These are phyloP conservation scores for Zygotorulaspora sp. DNA, from an alignment of 805 yeast species.

Conservation along the genomic window DNA sequence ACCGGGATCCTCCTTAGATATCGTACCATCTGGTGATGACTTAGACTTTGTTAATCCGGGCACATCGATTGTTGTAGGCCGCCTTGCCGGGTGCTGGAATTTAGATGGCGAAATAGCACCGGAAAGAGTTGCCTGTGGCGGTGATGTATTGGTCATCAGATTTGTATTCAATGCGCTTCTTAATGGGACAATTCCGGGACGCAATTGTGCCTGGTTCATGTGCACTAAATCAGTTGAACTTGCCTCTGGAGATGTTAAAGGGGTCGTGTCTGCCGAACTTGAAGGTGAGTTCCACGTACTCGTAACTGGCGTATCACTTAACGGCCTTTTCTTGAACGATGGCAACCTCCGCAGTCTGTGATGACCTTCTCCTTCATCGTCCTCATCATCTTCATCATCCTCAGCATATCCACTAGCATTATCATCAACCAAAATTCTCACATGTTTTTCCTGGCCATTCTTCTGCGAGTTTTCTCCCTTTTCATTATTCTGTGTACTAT, in stretches of 20 bases:
- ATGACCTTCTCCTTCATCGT: slow-evolving; percentile 3
- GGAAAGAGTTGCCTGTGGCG: slow-evolving; percentile 5
- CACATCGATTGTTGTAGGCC: slow-evolving; percentile 82
- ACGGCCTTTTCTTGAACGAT: slow-evolving; percentile 64
- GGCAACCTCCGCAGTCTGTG: slow-evolving; percentile 33
- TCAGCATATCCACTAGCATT: slow-evolving; percentile 6
- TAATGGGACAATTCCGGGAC: background rate
- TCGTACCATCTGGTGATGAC: slow-evolving; percentile 69
- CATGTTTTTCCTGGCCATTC: slow-evolving; percentile 12
- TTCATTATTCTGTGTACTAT: background rate
- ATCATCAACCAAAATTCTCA: slow-evolving; percentile 14
- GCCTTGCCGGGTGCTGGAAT: slow-evolving; percentile 39
- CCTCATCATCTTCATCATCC: slow-evolving; percentile 3
- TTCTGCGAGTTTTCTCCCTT: slow-evolving; percentile 1
- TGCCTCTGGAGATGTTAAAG: slow-evolving; percentile 32
- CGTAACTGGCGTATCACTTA: slow-evolving; percentile 68
- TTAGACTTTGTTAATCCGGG: slow-evolving; percentile 87
- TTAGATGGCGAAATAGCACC: slow-evolving; percentile 22
- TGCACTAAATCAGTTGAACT: slow-evolving; percentile 16
- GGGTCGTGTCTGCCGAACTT: slow-evolving; percentile 32
- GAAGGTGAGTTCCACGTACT: slow-evolving; percentile 55
- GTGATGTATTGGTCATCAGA: background rate
- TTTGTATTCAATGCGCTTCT: background rate
- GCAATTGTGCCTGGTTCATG: slow-evolving; percentile 5
- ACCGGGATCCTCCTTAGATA: slow-evolving; percentile 63